phyloP scores from a whole-genome alignment of 2,329 filamentous ascomycete species.

The Penicillium sp. region DNA sequence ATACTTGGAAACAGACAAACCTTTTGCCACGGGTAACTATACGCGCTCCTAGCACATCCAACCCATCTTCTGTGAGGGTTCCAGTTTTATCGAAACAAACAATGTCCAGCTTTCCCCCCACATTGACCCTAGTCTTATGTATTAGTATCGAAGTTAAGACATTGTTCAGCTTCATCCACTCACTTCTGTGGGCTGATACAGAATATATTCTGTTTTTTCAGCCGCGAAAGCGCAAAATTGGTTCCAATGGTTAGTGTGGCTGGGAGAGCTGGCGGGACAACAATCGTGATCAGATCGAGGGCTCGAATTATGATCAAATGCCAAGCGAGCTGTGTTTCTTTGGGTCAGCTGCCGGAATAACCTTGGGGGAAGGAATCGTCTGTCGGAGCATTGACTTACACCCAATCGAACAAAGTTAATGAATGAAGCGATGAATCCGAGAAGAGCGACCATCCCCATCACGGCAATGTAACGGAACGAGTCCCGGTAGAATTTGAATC shows the following conservation, averaged over 20 bases:
- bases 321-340: slow-evolving; percentile 63
- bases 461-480: slow-evolving; percentile 98
- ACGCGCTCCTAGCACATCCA: slow-evolving; percentile 87
- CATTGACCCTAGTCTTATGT: slow-evolving; percentile 67
- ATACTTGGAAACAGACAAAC: slow-evolving; percentile 22
- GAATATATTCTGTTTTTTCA: slow-evolving; percentile 89
- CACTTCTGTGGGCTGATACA: slow-evolving; percentile 88
- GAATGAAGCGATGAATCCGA: slow-evolving; percentile 89
- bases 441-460: slow-evolving; percentile 80
- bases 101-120: slow-evolving; percentile 91
- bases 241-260: slow-evolving; percentile 95
- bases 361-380: too few species aligned
- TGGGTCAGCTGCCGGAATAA: slow-evolving; percentile 19
- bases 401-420: slow-evolving; percentile 87
- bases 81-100: slow-evolving; percentile 99
- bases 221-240: slow-evolving; percentile 83
- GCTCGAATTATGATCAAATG: slow-evolving; percentile 89
- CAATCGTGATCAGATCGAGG: slow-evolving; percentile 93
- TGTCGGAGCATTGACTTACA: slow-evolving; percentile 33
- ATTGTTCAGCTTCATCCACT: neutral
- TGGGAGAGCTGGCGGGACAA: slow-evolving; percentile 90
- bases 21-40: slow-evolving; percentile 65
- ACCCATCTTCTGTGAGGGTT: slow-evolving; percentile 92
- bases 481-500: slow-evolving; percentile 97
- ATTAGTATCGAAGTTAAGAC: neutral